Evolutionary conservation across 768 basidiomycete species (phyloP), one percentile per base, ranked within the genome.

Genomic region (Phylloporus rhodoxanthus): DNA sequence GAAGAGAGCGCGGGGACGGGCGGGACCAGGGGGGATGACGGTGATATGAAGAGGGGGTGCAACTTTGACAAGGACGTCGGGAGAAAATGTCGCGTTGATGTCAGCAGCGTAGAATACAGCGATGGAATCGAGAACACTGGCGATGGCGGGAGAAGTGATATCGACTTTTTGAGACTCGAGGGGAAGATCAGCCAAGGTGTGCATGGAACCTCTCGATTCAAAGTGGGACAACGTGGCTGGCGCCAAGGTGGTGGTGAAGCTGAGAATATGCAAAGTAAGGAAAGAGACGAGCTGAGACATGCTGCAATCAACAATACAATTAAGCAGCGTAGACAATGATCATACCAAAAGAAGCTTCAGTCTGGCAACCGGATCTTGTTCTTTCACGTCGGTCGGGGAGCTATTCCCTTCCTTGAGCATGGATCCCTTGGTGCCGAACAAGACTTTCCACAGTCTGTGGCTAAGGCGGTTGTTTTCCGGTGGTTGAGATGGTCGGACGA

Each of bases 231-330:
- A 57, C 50, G 80, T 65, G n/a, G 77, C 74, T 28, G 82, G 77
- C 0, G 93, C 86, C 43, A 99, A 79, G 0, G 96, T 93, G 0
- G 94, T 88, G 66, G 85, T 87, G 51, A 98, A 80, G 73, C 97
- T 98, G 54, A 96, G 78, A 47, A 93, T 80, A 58, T 99, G 96
- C 2, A 99, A 71, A 0, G 83, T 83, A 56, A 95, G 76, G 79
- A 98, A 99, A 3, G 93, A 85, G 15, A 84, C 84, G 57, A 99
- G 91, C 83, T 85, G 54, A 47, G 36, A 32, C 13, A 40, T 33
- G 42, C 9, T 40, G 30, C 51, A 41, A 51, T 43, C 4, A 21
- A 23, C 38, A 47, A 47, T 9, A 39, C 45, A 20, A 20, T 8
- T 33, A 43, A 40, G 5, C 14, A 17, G 3, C 3, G 37, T n/a